phyloP scores from a whole-genome alignment of 495 filamentous ascomycete species.

The Tuber microsphaerosporum region DNA sequence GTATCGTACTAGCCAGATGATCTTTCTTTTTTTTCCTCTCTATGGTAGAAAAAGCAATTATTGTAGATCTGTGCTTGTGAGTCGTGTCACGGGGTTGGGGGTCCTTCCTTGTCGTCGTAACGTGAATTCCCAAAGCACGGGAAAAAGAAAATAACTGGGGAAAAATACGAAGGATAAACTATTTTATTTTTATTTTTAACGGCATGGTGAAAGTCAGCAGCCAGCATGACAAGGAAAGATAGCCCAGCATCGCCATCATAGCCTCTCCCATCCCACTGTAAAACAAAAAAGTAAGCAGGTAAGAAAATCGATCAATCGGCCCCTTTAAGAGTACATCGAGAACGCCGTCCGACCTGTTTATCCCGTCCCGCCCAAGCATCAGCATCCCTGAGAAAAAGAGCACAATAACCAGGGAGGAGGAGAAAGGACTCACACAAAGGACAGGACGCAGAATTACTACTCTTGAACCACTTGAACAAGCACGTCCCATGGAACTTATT shows the following conservation, averaged over 20 bases:
- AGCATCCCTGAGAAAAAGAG: neutral
- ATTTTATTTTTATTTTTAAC: neutral
- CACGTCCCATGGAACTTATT: conserved; percentile 86
- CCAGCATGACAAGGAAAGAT: neutral
- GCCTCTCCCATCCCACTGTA: neutral
- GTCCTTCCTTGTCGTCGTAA: neutral
- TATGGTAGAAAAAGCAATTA: neutral
- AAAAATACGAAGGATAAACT: neutral
- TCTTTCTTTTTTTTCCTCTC: neutral
- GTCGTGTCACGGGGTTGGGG: neutral
- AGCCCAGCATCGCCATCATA: neutral
- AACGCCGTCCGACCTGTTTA: neutral
- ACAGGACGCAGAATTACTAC: conserved; percentile 78
- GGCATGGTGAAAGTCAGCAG: neutral
- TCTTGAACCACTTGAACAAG: conserved; percentile 93
- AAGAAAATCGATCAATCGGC: neutral
- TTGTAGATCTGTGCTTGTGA: neutral
- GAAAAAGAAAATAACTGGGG: neutral
- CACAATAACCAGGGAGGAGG: neutral
- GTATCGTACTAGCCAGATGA: neutral
- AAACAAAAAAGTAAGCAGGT: neutral
- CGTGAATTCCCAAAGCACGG: neutral
- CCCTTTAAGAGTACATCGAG: neutral
- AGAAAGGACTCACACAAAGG: conserved; percentile 57
- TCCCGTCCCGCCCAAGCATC: neutral